phyloP scores from a whole-genome alignment of 2,329 filamentous ascomycete genomes.

The Myriosclerotinia curreyana region DNA sequence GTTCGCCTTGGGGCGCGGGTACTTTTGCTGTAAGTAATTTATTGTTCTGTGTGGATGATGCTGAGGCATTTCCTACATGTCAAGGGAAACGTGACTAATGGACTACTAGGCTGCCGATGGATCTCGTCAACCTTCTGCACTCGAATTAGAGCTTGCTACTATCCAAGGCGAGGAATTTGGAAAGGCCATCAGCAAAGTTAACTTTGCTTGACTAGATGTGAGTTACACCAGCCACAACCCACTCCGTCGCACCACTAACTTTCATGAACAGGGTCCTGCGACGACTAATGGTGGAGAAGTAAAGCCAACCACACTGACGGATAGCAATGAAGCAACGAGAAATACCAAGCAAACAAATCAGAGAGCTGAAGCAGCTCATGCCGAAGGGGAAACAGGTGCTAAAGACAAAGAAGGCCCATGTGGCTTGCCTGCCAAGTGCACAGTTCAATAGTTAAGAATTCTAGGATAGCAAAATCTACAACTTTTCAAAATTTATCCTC shows the following conservation, averaged over 20 bases:
- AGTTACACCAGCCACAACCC: background rate
- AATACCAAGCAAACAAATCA: slow-evolving; percentile 30
- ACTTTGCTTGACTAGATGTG: slow-evolving; percentile 72
- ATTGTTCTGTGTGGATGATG: background rate
- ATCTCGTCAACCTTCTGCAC: slow-evolving; percentile 70
- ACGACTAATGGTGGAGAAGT: slow-evolving; percentile 27
- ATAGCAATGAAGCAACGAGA: slow-evolving; percentile 30
- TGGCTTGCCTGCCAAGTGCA: slow-evolving; percentile 72
- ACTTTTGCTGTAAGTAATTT: slow-evolving; percentile 66
- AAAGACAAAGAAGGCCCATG: slow-evolving; percentile 66
- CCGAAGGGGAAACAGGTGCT: slow-evolving; percentile 28
- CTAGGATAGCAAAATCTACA: background rate
- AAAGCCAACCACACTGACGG: slow-evolving; percentile 32
- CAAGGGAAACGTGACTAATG: slow-evolving; percentile 21
- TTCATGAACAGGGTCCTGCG: slow-evolving; percentile 42
- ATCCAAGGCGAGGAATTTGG: slow-evolving; percentile 87
- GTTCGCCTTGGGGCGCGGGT: slow-evolving; percentile 88
- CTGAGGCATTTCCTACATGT: too few species aligned
- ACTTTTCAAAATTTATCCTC: background rate
- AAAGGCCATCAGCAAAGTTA: slow-evolving; percentile 67
- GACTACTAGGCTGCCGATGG: slow-evolving; percentile 60
- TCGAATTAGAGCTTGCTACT: slow-evolving; percentile 76
- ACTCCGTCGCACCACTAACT: background rate
- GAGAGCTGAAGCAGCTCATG: slow-evolving; percentile 35
- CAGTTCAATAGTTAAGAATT: slow-evolving; percentile 46